Evolutionary conservation across 2,329 filamentous ascomycete genomes (phyloP).

Genomic region (Penicillium sp.): DNA sequence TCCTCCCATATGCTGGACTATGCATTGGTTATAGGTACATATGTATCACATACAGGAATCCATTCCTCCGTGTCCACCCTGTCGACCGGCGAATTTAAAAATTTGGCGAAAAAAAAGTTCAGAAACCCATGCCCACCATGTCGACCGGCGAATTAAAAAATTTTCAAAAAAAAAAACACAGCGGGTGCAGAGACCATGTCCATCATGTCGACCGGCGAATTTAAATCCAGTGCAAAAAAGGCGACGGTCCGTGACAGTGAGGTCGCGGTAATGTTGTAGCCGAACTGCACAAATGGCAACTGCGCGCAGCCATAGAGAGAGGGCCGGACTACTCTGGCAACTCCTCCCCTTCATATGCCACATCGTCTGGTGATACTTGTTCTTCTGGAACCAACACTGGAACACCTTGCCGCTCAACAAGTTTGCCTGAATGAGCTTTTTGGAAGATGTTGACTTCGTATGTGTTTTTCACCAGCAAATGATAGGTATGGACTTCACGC

Average conservation of each 20-base stretch:
- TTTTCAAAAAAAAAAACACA: too few relatives aligned
- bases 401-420: conserved; percentile 29
- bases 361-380: not conserved
- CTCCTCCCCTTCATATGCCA: not conserved
- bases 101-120: too few relatives aligned
- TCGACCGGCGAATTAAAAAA: not conserved
- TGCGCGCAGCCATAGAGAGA: not conserved
- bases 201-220: not conserved
- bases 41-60: too few relatives aligned
- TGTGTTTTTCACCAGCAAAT: conserved; percentile 45
- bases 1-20: too few relatives aligned
- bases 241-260: too few relatives aligned
- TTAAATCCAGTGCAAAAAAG: too few relatives aligned
- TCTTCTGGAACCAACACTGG: conserved; percentile 17
- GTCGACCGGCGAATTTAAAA: too few relatives aligned
- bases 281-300: too few relatives aligned
- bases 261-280: too few relatives aligned
- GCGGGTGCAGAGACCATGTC: not conserved
- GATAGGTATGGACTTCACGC: conserved; percentile 59
- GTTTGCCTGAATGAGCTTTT: conserved; percentile 30
- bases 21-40: too few relatives aligned
- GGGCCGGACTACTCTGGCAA: not conserved
- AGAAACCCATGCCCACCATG: too few relatives aligned
- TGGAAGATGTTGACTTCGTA: conserved; percentile 50
- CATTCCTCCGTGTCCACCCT: not conserved